These are phyloP conservation scores for Proliferodiscus dingleyae DNA, from an alignment of 2,329 filamentous ascomycete genomes.

Conservation along the genomic window DNA sequence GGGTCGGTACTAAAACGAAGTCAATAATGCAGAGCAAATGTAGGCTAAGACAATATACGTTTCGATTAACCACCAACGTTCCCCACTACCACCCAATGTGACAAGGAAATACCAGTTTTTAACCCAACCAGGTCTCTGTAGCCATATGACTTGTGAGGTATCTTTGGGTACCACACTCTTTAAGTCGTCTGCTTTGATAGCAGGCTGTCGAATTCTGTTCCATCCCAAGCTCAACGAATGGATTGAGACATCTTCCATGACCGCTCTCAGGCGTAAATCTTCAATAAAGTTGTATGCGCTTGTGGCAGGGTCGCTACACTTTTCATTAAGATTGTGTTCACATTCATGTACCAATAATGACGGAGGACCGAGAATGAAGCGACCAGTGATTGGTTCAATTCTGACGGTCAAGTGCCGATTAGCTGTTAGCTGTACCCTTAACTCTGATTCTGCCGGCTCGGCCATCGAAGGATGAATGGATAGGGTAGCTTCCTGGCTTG, in stretches of 20 bases:
- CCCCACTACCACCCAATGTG: slow-evolving; percentile 65
- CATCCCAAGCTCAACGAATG: slow-evolving; percentile 62
- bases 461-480: slow-evolving; percentile 51
- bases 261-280: slow-evolving; percentile 54
- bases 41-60: slow-evolving; percentile 36
- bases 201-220: slow-evolving; percentile 41
- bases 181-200: slow-evolving; percentile 47
- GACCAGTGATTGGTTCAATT: slow-evolving; percentile 75
- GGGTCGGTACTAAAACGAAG: slow-evolving; percentile 12
- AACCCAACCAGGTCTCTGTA: slow-evolving; percentile 68
- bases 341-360: slow-evolving; percentile 50
- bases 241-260: slow-evolving; percentile 57
- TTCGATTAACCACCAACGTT: slow-evolving; percentile 74
- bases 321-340: slow-evolving; percentile 61
- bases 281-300: slow-evolving; percentile 57
- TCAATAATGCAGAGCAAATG: slow-evolving; percentile 25
- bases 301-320: slow-evolving; percentile 48
- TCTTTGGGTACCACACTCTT: slow-evolving; percentile 57
- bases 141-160: slow-evolving; percentile 60
- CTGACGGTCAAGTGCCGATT: slow-evolving; percentile 55
- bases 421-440: slow-evolving; percentile 67
- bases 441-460: slow-evolving; percentile 61
- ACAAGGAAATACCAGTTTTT: slow-evolving; percentile 67
- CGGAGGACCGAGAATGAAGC: slow-evolving; percentile 64
- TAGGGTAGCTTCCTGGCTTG: slow-evolving; percentile 53